Conservation (phyloP, 495 filamentous ascomycete genomes). For the Parathielavia hyrcaniae region DNA sequence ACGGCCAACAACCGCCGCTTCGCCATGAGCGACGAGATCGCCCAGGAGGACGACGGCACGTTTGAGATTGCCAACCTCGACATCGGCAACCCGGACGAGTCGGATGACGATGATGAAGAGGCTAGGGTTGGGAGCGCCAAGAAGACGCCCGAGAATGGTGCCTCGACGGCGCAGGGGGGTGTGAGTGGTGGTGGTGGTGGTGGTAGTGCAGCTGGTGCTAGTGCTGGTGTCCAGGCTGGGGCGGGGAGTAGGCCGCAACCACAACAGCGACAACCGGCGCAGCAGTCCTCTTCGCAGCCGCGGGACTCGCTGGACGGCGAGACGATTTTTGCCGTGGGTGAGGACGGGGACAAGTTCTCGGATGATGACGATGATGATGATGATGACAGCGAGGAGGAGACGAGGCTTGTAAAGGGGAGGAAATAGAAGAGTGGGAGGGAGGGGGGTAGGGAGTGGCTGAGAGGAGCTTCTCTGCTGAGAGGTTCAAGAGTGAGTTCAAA, state of each 20-base stretch:
- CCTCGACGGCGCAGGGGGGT: neutral
- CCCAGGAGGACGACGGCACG: constrained; percentile 91
- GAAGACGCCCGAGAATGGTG: constrained; percentile 14
- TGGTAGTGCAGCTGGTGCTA: too few relatives aligned
- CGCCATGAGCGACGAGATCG: constrained; percentile 98
- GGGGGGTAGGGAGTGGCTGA: too few relatives aligned
- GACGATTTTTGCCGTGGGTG: constrained; percentile 90
- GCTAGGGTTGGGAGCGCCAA: constrained; percentile 36
- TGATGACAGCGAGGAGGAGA: constrained; percentile 52
- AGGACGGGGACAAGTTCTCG: constrained; percentile 65
- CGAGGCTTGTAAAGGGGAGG: constrained; percentile 54
- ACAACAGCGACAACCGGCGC: constrained; percentile 10
- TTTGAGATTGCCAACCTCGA: constrained; percentile 82
- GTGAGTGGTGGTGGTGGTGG: neutral
- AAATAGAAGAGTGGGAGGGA: constrained; percentile 27
- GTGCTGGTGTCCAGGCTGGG: too few relatives aligned
- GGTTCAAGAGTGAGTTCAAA: neutral
- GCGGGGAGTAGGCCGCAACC: neutral
- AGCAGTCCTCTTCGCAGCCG: constrained; percentile 16
- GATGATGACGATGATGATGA: constrained; percentile 40
- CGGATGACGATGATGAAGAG: constrained; percentile 59
- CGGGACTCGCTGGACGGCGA: constrained; percentile 81
- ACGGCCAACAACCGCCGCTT: constrained; percentile 96
- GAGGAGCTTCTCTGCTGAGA: neutral
- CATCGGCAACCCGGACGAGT: constrained; percentile 65